Conservation (phyloP, 2,329 filamentous ascomycete species). For the Hypomyces perniciosus region DNA sequence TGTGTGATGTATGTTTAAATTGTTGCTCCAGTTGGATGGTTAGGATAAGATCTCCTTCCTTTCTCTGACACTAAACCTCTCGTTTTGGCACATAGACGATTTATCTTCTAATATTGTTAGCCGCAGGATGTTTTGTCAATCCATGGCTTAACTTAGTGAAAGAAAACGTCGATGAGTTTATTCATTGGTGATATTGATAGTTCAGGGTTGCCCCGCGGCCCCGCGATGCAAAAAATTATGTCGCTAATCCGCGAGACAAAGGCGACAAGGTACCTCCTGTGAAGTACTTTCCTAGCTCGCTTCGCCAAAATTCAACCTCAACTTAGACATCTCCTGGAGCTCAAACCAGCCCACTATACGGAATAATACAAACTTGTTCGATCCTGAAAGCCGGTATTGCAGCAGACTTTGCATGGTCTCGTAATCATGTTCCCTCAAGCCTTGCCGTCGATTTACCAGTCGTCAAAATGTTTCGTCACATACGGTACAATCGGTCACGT, state of each 20-base stretch:
- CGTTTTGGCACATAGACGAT: too few species aligned
- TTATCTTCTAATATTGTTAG: neutral
- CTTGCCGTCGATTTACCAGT: slow-evolving; percentile 43
- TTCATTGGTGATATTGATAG: neutral
- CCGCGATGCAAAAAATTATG: neutral
- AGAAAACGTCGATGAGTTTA: neutral
- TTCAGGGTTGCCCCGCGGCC: neutral
- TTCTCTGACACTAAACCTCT: too few species aligned
- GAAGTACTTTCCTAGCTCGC: slow-evolving; percentile 2
- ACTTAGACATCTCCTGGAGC: neutral
- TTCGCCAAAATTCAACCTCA: neutral
- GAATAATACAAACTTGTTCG: too few species aligned
- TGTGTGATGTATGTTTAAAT: too few species aligned
- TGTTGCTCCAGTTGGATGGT: too few species aligned
- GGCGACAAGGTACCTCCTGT: neutral
- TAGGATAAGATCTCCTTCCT: too few species aligned
- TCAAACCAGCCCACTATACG: too few species aligned
- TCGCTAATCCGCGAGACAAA: neutral
- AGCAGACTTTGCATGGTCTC: neutral
- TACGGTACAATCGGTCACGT: slow-evolving; percentile 63
- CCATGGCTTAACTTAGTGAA: neutral
- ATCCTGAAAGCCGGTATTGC: neutral
- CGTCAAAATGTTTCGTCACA: slow-evolving; percentile 67
- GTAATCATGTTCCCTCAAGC: slow-evolving; percentile 40
- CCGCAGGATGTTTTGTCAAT: neutral